Conservation (phyloP, 345 rosid genomes). For the Hirschfeldia incana region DNA sequence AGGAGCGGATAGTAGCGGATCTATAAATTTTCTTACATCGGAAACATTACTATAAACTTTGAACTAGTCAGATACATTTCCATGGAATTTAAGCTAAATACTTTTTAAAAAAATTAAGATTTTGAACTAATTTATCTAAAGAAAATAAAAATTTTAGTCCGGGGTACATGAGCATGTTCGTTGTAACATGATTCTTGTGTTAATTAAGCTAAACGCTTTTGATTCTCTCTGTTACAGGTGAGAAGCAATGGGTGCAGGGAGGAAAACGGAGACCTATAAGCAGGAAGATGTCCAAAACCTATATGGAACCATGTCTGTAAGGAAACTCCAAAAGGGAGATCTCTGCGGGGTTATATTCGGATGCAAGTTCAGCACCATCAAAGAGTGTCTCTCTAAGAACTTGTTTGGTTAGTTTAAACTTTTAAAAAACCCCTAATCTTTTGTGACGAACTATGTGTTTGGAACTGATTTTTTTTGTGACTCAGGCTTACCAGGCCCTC, state of each 20-base stretch:
- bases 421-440: not conserved
- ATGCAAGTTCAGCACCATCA: constrained; percentile 51
- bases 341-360: constrained; percentile 60
- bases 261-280: constrained; percentile 43
- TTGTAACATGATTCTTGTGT: not conserved
- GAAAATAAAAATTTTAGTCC: no score
- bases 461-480: not conserved
- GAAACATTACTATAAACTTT: not conserved
- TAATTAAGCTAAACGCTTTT: not conserved
- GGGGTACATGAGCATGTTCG: not conserved
- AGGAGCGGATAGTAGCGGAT: not conserved
- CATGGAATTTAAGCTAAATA: not conserved
- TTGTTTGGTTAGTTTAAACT: constrained; percentile 54
- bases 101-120: no score
- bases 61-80: not conserved
- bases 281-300: constrained; percentile 1
- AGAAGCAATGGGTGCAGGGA: constrained; percentile 54
- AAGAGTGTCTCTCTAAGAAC: constrained; percentile 48
- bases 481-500: constrained; percentile 59
- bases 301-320: constrained; percentile 27
- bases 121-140: no score
- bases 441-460: not conserved
- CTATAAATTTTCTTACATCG: not conserved
- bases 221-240: constrained; percentile 12
- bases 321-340: constrained; percentile 49